Percentiles rank a stretch among this genome's conserved stretches.
Conservation (phyloP, 164 flowering plant species). For the Stephania japonica region DNA sequence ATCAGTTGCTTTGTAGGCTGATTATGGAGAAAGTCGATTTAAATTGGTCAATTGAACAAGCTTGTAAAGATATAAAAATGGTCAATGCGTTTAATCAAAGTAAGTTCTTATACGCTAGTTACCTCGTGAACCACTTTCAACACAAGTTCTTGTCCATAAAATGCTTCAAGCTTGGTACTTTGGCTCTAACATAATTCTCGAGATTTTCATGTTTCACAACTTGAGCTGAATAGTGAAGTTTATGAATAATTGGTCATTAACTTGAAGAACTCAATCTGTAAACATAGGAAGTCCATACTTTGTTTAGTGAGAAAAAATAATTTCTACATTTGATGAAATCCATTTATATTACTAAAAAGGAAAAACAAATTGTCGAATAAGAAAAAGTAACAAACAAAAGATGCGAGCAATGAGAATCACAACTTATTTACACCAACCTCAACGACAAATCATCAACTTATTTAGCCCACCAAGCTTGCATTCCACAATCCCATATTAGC, state of each 20-base stretch:
- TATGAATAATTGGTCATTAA: too few species aligned
- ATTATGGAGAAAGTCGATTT: too few species aligned
- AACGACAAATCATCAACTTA: conserved; percentile 32
- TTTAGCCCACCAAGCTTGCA: conserved; percentile 35
- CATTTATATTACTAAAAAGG: not conserved
- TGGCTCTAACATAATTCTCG: conserved; percentile 55
- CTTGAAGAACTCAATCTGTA: too few species aligned
- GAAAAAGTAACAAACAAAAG: not conserved
- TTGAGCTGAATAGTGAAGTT: too few species aligned
- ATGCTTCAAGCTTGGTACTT: conserved; percentile 64
- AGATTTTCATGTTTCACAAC: conserved; percentile 36
- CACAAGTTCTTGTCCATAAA: conserved; percentile 40
- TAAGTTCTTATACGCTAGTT: too few species aligned
- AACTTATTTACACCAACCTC: conserved; percentile 13
- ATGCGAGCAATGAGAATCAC: not conserved
- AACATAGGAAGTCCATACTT: too few species aligned
- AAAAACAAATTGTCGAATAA: not conserved
- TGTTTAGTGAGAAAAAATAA: conserved; percentile 2
- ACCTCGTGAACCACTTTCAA: too few species aligned
- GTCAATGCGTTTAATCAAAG: too few species aligned
- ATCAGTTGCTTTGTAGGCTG: too few species aligned
- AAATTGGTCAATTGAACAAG: too few species aligned
- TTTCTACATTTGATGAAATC: not conserved
- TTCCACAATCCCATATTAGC: conserved; percentile 28
- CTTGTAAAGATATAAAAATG: too few species aligned